A percentile compares a stretch with the other conserved stretches of the same genome.
Evolutionary conservation across 2,329 filamentous ascomycete species (phyloP).

Genomic region (Calonectria ilicicola): DNA sequence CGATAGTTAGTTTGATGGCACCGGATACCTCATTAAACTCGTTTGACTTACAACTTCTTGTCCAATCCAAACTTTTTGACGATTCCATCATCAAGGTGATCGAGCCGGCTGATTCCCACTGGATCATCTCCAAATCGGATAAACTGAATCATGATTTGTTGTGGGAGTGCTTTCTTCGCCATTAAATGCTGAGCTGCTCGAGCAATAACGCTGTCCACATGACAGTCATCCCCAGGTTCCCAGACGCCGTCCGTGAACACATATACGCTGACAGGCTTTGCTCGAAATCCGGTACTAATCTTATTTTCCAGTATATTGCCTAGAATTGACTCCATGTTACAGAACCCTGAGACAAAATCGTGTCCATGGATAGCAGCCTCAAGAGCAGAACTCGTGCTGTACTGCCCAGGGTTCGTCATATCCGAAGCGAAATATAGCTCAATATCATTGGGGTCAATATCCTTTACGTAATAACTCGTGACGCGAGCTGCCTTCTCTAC

Average conservation of each 20-base stretch:
- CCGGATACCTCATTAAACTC: background rate
- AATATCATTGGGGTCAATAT: background rate
- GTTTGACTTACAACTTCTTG: background rate
- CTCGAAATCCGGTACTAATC: background rate
- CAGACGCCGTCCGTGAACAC: slow-evolving; percentile 15
- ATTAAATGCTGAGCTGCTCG: background rate
- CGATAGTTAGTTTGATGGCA: background rate
- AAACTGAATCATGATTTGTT: slow-evolving; percentile 24
- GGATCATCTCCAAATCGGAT: slow-evolving; percentile 6
- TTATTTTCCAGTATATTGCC: background rate
- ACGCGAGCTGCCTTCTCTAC: slow-evolving; percentile 3
- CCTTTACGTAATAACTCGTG: slow-evolving; percentile 10
- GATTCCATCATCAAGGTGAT: slow-evolving; percentile 7
- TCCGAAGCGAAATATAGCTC: slow-evolving; percentile 11
- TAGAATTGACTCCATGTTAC: background rate
- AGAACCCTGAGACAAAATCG: background rate
- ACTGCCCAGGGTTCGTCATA: background rate
- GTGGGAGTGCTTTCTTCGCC: background rate
- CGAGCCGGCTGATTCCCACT: background rate
- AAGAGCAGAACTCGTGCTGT: background rate
- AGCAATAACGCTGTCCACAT: background rate
- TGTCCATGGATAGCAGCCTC: background rate
- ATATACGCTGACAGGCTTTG: slow-evolving; percentile 18
- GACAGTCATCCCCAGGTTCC: background rate
- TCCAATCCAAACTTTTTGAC: background rate